Evolutionary conservation across 1,284 basidiomycete species (phyloP), one percentile per base, ranked within the genome.

Genomic region (Limonomyces culmigenus): DNA sequence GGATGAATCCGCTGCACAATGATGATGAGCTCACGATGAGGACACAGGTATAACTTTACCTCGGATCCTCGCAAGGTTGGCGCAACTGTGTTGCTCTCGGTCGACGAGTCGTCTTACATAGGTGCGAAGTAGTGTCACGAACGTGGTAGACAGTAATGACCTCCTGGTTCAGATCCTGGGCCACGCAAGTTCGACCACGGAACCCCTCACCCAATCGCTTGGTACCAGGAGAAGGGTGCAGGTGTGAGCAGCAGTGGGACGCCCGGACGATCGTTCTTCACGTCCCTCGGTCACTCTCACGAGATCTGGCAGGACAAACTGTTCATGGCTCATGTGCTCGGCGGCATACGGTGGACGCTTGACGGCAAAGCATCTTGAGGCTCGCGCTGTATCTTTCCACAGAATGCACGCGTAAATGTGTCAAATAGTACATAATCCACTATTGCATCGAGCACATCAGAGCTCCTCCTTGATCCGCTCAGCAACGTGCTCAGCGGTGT

Each of bases 11-110:
- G n/a, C n/a, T n/a, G n/a, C n/a, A n/a, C n/a, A n/a, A n/a, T n/a
- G n/a, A n/a, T n/a, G n/a, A n/a, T n/a, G n/a, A n/a, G n/a, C n/a
- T n/a, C n/a, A n/a, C n/a, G n/a, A n/a, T n/a, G n/a, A n/a, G n/a
- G n/a, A n/a, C n/a, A n/a, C 35, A 76, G 72, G 58, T 87, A 87
- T 54, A 75, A 81, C 51, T 86, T 83, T 56, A 70, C 74, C 44
- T 75, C 70, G 1, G 75, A 88, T 50, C 83, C 83, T 10, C 63
- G 83, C 35, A 49, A 52, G 4, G 47, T 77, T 12, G 78, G 77
- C 5, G 79, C 78, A 0, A 53, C 60, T 0, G 72, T 86, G 2
- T 46, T 84, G 3, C 58, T 85, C 3, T 66, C 74, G 0, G 80
- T 76, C 0, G 63, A 85, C 47, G 74, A 79, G 47, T 66, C 65